Evolutionary conservation across 2,329 filamentous ascomycete species (phyloP), one percentile per base, ranked within the genome.

Genomic region (Calonectria henricotiae): DNA sequence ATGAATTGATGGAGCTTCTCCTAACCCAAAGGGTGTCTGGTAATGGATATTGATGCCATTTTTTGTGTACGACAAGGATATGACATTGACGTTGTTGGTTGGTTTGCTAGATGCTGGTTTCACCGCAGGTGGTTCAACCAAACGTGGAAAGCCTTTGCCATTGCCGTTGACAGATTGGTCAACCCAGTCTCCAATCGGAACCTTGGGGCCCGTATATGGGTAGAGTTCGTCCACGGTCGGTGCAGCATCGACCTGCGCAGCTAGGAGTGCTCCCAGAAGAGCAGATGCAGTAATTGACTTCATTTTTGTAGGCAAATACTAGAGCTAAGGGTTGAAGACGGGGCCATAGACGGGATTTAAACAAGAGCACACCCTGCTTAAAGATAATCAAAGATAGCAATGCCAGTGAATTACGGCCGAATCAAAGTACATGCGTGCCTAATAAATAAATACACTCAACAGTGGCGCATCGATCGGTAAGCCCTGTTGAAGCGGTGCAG

Each of bases 21-120:
- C 85, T n/a, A 88, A 77, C 7, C 86, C 86, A 72, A 88, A 88
- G 0, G 86, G 85, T 0, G 86, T 88, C 78, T 88, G 86, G 75
- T 83, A 88, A 77, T 88, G 86, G 66, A 88, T 82, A 74, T 86
- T 86, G 75, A 88, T 84, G 39, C 86, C 86, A 61, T 80, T 76
- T 1, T 85, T 85, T 2, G 87, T 70, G 69, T 87, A 88, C 1
- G 86, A 81, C 67, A 86, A 72, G 5, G 83, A 83, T 67, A 88
- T 86, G 43, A 88, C 86, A 71, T 88, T 88, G 76, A 88, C 76
- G 64, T 88, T 88, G 80, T 88, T 88, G 46, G 80, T 84, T 7
- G 86, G 84, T 55, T 85, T 83, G 11, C 72, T 70, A 7, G 76
- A 79, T 30, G 78, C 79, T 4, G 86, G 86, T 71, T 80, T 84